Evolutionary conservation across 768 basidiomycete species (phyloP).

Genomic region (Tremella mesenterica): DNA sequence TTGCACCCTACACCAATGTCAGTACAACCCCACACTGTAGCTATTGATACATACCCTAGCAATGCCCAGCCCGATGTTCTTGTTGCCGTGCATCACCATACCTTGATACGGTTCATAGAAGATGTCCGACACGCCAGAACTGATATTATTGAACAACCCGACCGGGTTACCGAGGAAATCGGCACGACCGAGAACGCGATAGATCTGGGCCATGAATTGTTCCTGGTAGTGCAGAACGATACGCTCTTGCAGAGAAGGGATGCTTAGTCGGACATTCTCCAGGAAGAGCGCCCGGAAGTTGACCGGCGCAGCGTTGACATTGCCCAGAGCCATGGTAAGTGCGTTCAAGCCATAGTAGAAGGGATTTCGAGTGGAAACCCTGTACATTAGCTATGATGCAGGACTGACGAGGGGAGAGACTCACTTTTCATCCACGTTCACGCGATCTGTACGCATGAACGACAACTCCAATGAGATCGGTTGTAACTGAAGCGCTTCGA

Average conservation of each 20-base stretch:
- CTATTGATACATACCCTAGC: conserved; percentile 60
- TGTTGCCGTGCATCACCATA: conserved; percentile 90
- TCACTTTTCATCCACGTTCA: conserved; percentile 88
- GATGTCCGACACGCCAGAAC: conserved; percentile 93
- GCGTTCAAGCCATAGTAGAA: conserved; percentile 88
- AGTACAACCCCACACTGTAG: conserved; percentile 2
- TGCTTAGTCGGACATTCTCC: conserved; percentile 81
- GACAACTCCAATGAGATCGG: conserved; percentile 86
- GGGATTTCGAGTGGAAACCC: conserved; percentile 60
- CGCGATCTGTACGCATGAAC: conserved; percentile 91
- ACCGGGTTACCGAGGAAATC: conserved; percentile 75
- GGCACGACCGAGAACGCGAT: conserved; percentile 93
- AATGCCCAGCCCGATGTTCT: conserved; percentile 84
- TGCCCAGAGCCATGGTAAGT: conserved; percentile 91
- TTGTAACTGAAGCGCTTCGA: conserved; percentile 88
- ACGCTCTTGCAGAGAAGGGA: conserved; percentile 73
- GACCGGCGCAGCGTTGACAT: conserved; percentile 89
- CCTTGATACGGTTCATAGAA: conserved; percentile 98
- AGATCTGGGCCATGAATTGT: conserved; percentile 85
- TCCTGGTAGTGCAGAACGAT: conserved; percentile 87
- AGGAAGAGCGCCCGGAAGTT: conserved; percentile 89
- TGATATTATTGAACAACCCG: conserved; percentile 95
- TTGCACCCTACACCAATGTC: conserved; percentile 65
- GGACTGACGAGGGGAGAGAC: conserved; percentile 23
- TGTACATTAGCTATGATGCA: conserved; percentile 1